Percentiles rank a stretch among this genome's conserved stretches.
Conservation (phyloP, 139 green algal species). For the Closterium sp. region DNA sequence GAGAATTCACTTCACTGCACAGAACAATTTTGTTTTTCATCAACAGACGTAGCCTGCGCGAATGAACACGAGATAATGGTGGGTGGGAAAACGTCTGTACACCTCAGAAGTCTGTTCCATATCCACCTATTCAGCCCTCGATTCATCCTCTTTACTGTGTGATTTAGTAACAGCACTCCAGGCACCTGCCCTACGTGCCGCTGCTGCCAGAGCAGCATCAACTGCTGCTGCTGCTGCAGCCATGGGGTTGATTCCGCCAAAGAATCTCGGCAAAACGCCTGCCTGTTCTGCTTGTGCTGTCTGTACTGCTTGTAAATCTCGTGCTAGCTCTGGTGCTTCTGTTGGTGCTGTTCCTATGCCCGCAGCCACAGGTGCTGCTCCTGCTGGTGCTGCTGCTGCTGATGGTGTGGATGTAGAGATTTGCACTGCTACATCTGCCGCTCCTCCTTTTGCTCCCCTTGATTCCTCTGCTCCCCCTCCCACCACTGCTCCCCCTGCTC, state of each 20-base stretch:
- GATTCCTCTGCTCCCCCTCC: not conserved
- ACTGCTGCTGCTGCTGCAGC: not conserved
- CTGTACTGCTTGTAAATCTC: not conserved
- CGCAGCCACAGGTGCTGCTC: not conserved
- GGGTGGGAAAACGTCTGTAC: no score
- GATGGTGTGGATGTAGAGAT: not conserved
- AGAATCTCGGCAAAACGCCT: not conserved
- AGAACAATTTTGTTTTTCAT: no score
- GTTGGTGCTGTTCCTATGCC: not conserved
- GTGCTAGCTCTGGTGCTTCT: not conserved
- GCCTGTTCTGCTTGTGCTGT: not conserved
- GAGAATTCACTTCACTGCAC: no score
- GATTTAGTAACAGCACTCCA: not conserved
- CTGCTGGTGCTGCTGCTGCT: not conserved
- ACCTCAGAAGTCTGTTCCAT: no score
- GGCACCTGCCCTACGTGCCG: not conserved
- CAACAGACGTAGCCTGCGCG: no score
- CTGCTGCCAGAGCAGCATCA: not conserved
- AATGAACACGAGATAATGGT: not conserved
- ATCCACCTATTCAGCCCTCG: not conserved
- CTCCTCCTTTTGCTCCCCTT: not conserved
- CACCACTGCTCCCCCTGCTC: not conserved
- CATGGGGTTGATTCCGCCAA: not conserved
- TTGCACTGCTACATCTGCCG: not conserved
- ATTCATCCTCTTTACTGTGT: not conserved